These are phyloP conservation scores for Penicillium nordicum DNA, from an alignment of 2,329 filamentous ascomycete species.

Conservation along the genomic window DNA sequence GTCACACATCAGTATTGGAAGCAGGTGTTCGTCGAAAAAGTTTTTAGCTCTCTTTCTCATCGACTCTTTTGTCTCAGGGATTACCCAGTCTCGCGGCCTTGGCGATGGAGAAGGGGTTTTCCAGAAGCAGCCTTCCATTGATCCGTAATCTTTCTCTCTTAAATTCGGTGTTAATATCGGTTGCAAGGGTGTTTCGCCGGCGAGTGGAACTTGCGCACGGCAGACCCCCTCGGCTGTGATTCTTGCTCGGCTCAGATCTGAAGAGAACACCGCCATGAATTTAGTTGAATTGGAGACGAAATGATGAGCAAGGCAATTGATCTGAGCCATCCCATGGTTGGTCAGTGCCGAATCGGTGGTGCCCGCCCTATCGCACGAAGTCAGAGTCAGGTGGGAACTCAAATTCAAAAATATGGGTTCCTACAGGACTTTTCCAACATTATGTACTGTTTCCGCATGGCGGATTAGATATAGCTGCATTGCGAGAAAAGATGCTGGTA, in stretches of 20 bases:
- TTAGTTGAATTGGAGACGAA: constrained; percentile 62
- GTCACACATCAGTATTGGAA: constrained; percentile 51
- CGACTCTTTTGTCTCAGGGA: constrained; percentile 60
- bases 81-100: constrained; percentile 13
- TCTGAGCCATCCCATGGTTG: constrained; percentile 75
- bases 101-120: background rate
- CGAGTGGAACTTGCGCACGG: constrained; percentile 8
- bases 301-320: constrained; percentile 65
- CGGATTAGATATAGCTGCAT: constrained; percentile 74
- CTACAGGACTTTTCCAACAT: constrained; percentile 74
- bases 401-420: constrained; percentile 18
- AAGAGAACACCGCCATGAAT: constrained; percentile 72
- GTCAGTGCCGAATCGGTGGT: constrained; percentile 77
- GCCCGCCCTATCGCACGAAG: constrained; percentile 59
- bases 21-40: constrained; percentile 65
- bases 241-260: constrained; percentile 69
- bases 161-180: constrained; percentile 25
- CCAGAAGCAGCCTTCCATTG: constrained; percentile 31
- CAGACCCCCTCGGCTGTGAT: constrained; percentile 42
- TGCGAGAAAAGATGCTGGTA: background rate
- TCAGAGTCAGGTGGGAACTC: background rate
- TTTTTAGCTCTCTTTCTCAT: constrained; percentile 62
- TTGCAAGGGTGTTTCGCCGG: background rate
- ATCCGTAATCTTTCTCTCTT: constrained; percentile 43
- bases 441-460: constrained; percentile 88